Evolutionary conservation across 1,139 yeast species (phyloP).

Genomic region (Nakaseomyces kungkrabaensis): DNA sequence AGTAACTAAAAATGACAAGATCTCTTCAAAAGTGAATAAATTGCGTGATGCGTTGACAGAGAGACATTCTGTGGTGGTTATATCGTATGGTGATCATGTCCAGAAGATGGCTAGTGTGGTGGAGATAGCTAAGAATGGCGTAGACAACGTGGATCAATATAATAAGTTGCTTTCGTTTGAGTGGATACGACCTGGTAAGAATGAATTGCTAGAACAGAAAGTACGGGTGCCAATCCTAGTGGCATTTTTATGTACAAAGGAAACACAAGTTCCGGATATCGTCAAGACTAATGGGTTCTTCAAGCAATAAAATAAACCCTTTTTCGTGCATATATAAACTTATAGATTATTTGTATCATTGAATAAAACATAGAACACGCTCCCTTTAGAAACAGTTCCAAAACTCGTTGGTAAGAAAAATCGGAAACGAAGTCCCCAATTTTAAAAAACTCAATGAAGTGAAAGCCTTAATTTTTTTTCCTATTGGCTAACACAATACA

Average conservation of each 20-base stretch:
- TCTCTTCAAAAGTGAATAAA: conserved; percentile 6
- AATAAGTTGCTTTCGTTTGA: conserved; percentile 18
- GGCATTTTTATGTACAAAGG: conserved; percentile 6
- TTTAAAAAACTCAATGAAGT: conserved; percentile 15
- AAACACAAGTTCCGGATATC: neutral
- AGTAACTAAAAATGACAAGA: conserved; percentile 15
- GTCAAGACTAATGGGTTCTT: conserved; percentile 12
- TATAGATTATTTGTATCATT: conserved; percentile 15
- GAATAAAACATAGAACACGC: conserved; percentile 8
- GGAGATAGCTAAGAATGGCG: conserved; percentile 17
- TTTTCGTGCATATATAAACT: neutral
- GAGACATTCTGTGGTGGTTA: conserved; percentile 5
- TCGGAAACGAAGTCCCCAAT: neutral
- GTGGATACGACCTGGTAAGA: conserved; percentile 17
- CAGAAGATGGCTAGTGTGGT: conserved; percentile 21
- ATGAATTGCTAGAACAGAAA: conserved; percentile 21
- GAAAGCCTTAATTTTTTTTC: conserved; percentile 8
- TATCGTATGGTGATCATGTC: conserved; percentile 23
- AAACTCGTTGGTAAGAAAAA: neutral
- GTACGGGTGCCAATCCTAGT: conserved; percentile 21
- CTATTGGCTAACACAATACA: conserved; percentile 7
- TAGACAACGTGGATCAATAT: conserved; percentile 13
- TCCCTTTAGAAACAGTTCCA: neutral
- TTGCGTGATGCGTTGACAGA: neutral
- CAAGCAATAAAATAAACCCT: conserved; percentile 6